These are phyloP conservation scores for Geotrichum macrosporum DNA, from an alignment of 1,139 yeast species.

Conservation along the genomic window DNA sequence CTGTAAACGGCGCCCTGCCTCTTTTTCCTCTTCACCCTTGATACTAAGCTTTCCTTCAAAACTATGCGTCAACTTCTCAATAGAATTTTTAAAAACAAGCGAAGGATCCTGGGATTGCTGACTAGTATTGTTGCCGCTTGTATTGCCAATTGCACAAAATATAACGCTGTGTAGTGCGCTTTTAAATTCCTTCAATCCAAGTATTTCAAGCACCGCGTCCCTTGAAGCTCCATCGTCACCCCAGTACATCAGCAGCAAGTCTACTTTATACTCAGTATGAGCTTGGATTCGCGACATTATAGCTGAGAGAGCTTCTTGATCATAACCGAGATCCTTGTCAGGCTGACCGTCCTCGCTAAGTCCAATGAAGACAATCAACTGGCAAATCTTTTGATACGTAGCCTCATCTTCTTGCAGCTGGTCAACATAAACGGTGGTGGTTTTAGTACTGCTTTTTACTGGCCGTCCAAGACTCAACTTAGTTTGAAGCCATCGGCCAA, in stretches of 20 bases:
- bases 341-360: constrained; percentile 20
- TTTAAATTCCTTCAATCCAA: constrained; percentile 9
- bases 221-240: constrained; percentile 13
- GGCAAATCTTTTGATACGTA: constrained; percentile 28
- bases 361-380: constrained; percentile 33
- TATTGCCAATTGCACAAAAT: constrained; percentile 6
- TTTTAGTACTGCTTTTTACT: constrained; percentile 14
- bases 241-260: constrained; percentile 24
- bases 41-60: constrained; percentile 18
- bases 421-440: constrained; percentile 22
- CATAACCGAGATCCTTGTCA: constrained; percentile 16
- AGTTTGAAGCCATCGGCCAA: constrained; percentile 34
- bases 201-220: not conserved
- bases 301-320: constrained; percentile 24
- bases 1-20: constrained; percentile 4
- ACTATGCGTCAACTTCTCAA: constrained; percentile 10
- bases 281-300: constrained; percentile 19
- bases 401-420: constrained; percentile 27
- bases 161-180: constrained; percentile 5
- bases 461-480: constrained; percentile 29
- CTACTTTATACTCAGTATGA: constrained; percentile 21
- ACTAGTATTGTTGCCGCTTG: not conserved
- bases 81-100: constrained; percentile 4
- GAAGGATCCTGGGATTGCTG: constrained; percentile 8
- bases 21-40: constrained; percentile 11